These are phyloP conservation scores for Juncus effusus DNA, from an alignment of 176 grass and related monocot species.

Conservation along the genomic window DNA sequence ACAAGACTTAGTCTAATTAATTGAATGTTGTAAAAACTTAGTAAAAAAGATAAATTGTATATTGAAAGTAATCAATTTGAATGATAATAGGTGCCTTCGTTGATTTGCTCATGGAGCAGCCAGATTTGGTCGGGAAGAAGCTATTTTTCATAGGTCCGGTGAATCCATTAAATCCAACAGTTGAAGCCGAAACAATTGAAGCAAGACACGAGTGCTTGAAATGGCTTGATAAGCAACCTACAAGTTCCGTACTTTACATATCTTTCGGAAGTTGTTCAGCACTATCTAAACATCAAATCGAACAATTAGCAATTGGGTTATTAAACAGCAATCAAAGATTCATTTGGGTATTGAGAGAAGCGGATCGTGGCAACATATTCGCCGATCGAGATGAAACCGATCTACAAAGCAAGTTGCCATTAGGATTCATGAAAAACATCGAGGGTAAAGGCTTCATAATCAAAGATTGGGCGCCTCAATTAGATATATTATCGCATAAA, in stretches of 20 bases:
- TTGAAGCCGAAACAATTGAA: background rate
- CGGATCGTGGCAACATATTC: conserved; percentile 32
- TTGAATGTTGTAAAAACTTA: too few species aligned
- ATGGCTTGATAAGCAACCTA: conserved; percentile 60
- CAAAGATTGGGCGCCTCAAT: conserved; percentile 73
- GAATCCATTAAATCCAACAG: conserved; percentile 21
- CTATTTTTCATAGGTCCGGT: conserved; percentile 55
- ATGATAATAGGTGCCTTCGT: conserved; percentile 25
- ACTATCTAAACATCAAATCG: conserved; percentile 33
- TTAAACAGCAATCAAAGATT: conserved; percentile 39
- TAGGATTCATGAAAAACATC: conserved; percentile 8
- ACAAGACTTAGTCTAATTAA: too few species aligned
- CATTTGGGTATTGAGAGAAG: conserved; percentile 62
- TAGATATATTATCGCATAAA: conserved; percentile 53
- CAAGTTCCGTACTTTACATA: conserved; percentile 55
- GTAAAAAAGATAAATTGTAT: too few species aligned
- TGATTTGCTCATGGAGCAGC: conserved; percentile 27
- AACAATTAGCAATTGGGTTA: conserved; percentile 43
- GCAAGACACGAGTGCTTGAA: conserved; percentile 39
- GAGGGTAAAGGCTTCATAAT: conserved; percentile 39
- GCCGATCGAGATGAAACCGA: background rate
- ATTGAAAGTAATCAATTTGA: conserved; percentile 14
- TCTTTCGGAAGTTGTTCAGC: conserved; percentile 57
- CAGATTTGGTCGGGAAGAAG: conserved; percentile 29
- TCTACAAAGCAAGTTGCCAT: conserved; percentile 3